Percentiles rank a stretch among this genome's conserved stretches.
Evolutionary conservation across 2,329 filamentous ascomycete genomes (phyloP).

Genomic region (Aspergillus sp.): DNA sequence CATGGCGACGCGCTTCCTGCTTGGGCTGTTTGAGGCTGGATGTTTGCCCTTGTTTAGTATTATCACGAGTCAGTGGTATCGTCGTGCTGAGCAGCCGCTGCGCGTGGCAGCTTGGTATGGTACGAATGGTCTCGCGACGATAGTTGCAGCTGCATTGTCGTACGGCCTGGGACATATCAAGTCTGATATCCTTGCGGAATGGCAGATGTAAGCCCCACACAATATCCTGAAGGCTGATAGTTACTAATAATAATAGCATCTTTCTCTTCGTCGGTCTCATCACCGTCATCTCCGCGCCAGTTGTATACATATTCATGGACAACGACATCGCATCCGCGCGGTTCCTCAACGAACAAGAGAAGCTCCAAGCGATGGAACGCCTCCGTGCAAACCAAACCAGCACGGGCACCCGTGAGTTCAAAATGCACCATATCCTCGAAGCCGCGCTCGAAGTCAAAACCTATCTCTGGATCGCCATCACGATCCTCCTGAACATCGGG

Average conservation of each 20-base stretch:
- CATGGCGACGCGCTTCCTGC: conserved; percentile 52
- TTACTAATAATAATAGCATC: conserved; percentile 38
- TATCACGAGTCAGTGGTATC: conserved; percentile 49
- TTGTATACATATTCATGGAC: conserved; percentile 62
- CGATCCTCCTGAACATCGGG: conserved; percentile 64
- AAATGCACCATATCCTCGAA: conserved; percentile 45
- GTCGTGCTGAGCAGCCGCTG: conserved; percentile 59
- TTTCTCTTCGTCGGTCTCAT: conserved; percentile 63
- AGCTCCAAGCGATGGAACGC: conserved; percentile 48
- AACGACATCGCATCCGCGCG: conserved; percentile 54
- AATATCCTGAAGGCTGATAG: neutral
- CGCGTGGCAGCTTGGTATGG: conserved; percentile 67
- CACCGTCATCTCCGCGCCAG: conserved; percentile 57
- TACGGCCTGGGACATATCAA: conserved; percentile 59
- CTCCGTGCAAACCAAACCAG: conserved; percentile 53
- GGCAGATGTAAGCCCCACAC: conserved; percentile 47
- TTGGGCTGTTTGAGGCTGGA: conserved; percentile 55
- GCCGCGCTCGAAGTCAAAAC: conserved; percentile 47
- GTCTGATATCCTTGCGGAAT: conserved; percentile 43
- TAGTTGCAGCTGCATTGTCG: conserved; percentile 57
- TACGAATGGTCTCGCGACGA: conserved; percentile 59
- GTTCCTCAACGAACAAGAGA: conserved; percentile 50
- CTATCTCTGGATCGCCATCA: conserved; percentile 61
- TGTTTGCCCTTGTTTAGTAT: conserved; percentile 48
- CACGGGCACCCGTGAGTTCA: conserved; percentile 47